These are phyloP conservation scores for Ganoderma boninense DNA, from an alignment of 1,284 basidiomycete species.

Conservation along the genomic window DNA sequence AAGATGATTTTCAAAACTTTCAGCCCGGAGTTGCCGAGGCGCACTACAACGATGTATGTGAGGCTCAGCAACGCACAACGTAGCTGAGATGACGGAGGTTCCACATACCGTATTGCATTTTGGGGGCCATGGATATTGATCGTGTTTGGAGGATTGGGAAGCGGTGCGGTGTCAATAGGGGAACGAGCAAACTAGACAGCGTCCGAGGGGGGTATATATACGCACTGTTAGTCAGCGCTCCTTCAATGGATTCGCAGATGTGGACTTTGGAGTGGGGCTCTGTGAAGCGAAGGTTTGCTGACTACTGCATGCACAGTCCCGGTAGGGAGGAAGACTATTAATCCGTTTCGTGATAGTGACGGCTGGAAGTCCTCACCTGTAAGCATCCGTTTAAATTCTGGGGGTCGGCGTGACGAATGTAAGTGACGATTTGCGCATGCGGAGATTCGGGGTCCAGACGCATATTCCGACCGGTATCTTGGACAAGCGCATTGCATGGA, in stretches of 20 bases:
- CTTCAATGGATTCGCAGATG: background rate
- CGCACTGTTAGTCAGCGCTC: background rate
- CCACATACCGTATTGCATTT: slow-evolving; percentile 13
- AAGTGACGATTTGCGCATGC: background rate
- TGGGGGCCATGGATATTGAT: slow-evolving; percentile 11
- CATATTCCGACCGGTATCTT: background rate
- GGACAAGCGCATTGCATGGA: background rate
- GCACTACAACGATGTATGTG: slow-evolving; percentile 36
- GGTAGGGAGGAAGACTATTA: no score
- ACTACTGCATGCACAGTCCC: background rate
- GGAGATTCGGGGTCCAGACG: no score
- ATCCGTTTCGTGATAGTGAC: no score
- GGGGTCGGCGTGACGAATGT: background rate
- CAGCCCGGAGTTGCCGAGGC: slow-evolving; percentile 54
- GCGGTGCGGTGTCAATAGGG: background rate
- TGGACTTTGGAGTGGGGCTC: background rate
- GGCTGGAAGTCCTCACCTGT: background rate
- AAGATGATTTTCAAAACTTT: slow-evolving; percentile 55
- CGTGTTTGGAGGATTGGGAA: background rate
- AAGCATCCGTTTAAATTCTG: background rate
- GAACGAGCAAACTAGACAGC: background rate
- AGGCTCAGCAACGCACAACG: slow-evolving; percentile 33
- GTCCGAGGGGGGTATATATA: background rate
- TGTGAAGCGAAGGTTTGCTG: background rate
- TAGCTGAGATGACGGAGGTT: slow-evolving; percentile 31